A percentile compares a stretch with the other conserved stretches of the same genome.
Evolutionary conservation across 192 early-diverging fungal species (phyloP).

Genomic region (Rhizophlyctis rosea): DNA sequence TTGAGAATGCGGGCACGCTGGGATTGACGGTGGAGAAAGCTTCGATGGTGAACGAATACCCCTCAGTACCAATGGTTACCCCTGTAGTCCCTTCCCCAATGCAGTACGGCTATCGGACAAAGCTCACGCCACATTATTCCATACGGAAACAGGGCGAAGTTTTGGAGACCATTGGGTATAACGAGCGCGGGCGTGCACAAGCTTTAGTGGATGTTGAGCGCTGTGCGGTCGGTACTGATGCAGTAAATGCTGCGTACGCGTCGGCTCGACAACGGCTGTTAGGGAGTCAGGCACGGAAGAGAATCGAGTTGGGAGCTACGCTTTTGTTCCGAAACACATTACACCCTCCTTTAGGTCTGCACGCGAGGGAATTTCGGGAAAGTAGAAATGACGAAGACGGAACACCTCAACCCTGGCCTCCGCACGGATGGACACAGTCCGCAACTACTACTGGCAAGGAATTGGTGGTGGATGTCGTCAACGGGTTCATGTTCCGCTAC

Average conservation of each 20-base stretch:
- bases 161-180: conserved; percentile 61
- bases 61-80: conserved; percentile 38
- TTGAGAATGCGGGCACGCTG: too few relatives aligned
- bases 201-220: conserved; percentile 63
- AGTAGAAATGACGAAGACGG: too few relatives aligned
- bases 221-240: conserved; percentile 62
- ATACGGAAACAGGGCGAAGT: background rate
- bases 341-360: background rate
- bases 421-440: background rate
- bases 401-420: conserved; percentile 36
- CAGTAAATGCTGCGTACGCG: conserved; percentile 48
- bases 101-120: conserved; percentile 59
- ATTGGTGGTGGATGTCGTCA: conserved; percentile 26
- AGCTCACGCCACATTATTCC: conserved; percentile 63
- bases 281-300: too few relatives aligned
- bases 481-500: conserved; percentile 52
- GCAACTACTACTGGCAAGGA: conserved; percentile 5
- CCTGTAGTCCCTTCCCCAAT: conserved; percentile 51
- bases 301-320: conserved; percentile 1
- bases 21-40: conserved; percentile 17
- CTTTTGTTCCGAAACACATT: conserved; percentile 10
- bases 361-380: background rate
- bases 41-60: conserved; percentile 18
- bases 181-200: conserved; percentile 50
- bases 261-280: background rate